Evolutionary conservation across 192 early-diverging fungal species (phyloP), one percentile per base, ranked within the genome.

Genomic region (Backusella tarrabulga): DNA sequence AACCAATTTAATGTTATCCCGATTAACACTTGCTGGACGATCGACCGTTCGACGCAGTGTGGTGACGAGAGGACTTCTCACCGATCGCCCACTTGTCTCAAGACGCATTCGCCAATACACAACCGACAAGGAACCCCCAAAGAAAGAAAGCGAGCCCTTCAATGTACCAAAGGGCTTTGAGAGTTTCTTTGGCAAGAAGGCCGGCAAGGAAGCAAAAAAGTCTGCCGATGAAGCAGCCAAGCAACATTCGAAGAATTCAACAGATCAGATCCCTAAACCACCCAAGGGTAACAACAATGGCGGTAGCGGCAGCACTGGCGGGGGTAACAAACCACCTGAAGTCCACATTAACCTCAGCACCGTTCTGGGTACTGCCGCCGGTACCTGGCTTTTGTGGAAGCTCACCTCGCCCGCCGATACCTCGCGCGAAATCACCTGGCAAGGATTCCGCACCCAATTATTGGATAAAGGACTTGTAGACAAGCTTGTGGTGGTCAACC

Each of bases 401-500:
- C 36, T 89, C 29, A 80, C 79, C 41, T 80, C 83, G 1, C 85
- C 84, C 54, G 79, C 69, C 3, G 88, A 89, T 14, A 83, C 81
- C 75, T 79, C 82, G n/a, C 83, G 88, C 1, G 91, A 97, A 77
- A 95, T 98, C 68, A 96, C 96, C 17, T 98, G 91, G 91, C 95
- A 97, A 78, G 95, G 97, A 71, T 98, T 99, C 84, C 89, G 95
- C 14, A 90, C 88, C 26, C 87, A 92, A 34, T 92, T 97, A 80
- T 87, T 99, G 67, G 95, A 98, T 69, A 94, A 95, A 77, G 98
- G 96, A 23, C 87, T 95, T 60, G 98, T 99, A 2, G 95, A 98
- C 74, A 91, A 89, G 41, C 86, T 99, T 26, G 92, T 91, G 5
- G 97, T 99, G 8, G 83, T 96, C 52, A 99, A 99, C 87, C 90